These are phyloP conservation scores for Pseudogymnoascus sp. DNA, from an alignment of 2,329 filamentous ascomycete species.

Conservation along the genomic window DNA sequence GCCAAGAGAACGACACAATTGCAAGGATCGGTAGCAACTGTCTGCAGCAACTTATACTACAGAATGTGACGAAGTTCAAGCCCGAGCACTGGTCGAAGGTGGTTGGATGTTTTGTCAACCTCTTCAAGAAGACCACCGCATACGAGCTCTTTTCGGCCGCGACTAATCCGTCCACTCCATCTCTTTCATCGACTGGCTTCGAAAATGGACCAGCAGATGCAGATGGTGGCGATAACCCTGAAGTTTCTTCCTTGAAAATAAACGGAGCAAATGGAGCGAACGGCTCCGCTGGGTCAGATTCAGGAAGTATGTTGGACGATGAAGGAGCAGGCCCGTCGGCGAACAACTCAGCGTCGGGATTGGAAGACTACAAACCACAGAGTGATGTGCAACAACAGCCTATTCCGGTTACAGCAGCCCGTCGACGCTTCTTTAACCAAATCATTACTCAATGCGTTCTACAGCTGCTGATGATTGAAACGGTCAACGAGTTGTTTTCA, in stretches of 20 bases:
- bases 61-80: conserved; percentile 90
- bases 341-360: conserved; percentile 17
- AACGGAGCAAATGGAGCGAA: conserved; percentile 44
- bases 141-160: conserved; percentile 90
- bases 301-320: conserved; percentile 26
- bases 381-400: conserved; percentile 76
- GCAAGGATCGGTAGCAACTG: conserved; percentile 98
- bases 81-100: conserved; percentile 88
- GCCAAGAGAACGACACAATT: conserved; percentile 97
- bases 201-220: conserved; percentile 36
- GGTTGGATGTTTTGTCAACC: conserved; percentile 88
- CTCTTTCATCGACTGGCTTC: conserved; percentile 44
- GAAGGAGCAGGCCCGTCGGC: conserved; percentile 22
- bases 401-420: conserved; percentile 84
- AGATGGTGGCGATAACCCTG: conserved; percentile 11
- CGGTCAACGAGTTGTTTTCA: conserved; percentile 95
- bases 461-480: conserved; percentile 98
- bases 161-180: conserved; percentile 45
- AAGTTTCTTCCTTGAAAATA: conserved; percentile 50
- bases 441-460: conserved; percentile 98
- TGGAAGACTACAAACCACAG: conserved; percentile 79
- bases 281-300: conserved; percentile 28
- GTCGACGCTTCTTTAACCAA: conserved; percentile 93
- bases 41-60: conserved; percentile 88
- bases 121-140: conserved; percentile 91